Evolutionary conservation across 2,329 filamentous ascomycete genomes (phyloP).

Genomic region (Lasiodiplodia gonubiensis): DNA sequence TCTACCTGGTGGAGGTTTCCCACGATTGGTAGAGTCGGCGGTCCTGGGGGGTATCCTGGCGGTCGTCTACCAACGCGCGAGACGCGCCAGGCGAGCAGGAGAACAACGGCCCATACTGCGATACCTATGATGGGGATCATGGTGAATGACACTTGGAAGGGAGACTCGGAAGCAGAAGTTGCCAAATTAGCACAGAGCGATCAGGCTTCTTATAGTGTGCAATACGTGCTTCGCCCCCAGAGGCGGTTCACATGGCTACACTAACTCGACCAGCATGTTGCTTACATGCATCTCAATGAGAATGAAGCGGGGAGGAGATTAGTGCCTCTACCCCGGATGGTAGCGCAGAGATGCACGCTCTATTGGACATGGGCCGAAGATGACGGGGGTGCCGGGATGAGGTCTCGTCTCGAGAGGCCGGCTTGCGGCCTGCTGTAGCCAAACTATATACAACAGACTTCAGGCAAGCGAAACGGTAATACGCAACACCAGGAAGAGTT

Average conservation of each 20-base stretch:
- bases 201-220: not conserved
- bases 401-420: not conserved
- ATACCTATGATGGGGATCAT: slow-evolving; percentile 1
- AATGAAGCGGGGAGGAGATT: not conserved
- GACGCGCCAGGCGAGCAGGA: slow-evolving; percentile 16
- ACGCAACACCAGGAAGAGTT: not conserved
- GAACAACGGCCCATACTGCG: not conserved
- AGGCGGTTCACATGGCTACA: slow-evolving; percentile 2
- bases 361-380: slow-evolving; percentile 3
- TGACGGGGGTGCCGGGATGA: slow-evolving; percentile 6
- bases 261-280: not conserved
- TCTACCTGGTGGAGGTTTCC: slow-evolving; percentile 56
- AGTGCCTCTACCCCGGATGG: not conserved
- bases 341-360: not conserved
- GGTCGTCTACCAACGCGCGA: slow-evolving; percentile 36
- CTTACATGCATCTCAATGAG: not conserved
- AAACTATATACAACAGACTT: not conserved
- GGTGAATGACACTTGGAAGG: not conserved
- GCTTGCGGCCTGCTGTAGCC: not conserved
- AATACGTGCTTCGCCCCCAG: not conserved
- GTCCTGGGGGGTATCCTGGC: slow-evolving; percentile 54
- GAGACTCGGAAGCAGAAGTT: not conserved
- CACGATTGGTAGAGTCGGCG: slow-evolving; percentile 57
- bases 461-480: not conserved
- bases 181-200: no score